Percentiles rank a stretch among this genome's conserved stretches.
These are phyloP conservation scores for Gyrodon lividus DNA, from an alignment of 768 basidiomycete genomes.

Conservation along the genomic window DNA sequence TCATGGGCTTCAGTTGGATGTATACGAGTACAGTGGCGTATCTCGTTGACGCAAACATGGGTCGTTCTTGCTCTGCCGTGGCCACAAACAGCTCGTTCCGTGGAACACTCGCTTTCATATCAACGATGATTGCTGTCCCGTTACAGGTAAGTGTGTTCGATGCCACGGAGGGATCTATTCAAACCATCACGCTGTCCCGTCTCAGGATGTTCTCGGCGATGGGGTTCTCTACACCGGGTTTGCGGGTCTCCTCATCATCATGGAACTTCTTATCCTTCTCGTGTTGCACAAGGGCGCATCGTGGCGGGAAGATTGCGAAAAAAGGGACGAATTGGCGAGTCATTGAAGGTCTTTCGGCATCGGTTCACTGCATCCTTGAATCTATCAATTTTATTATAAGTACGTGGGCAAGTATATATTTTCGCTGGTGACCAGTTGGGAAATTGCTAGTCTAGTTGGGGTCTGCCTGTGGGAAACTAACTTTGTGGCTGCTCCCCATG, in stretches of 20 bases:
- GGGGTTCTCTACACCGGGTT: conserved; percentile 78
- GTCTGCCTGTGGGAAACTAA: too few species aligned
- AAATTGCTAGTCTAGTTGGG: too few species aligned
- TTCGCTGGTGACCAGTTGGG: too few species aligned
- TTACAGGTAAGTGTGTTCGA: conserved; percentile 43
- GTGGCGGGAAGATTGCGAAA: conserved; percentile 56
- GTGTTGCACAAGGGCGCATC: conserved; percentile 55
- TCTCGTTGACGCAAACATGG: conserved; percentile 82
- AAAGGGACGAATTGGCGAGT: conserved; percentile 30
- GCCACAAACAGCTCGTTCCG: conserved; percentile 78
- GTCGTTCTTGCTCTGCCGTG: conserved; percentile 72
- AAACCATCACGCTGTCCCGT: not conserved
- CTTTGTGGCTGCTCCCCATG: too few species aligned
- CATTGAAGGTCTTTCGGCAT: not conserved
- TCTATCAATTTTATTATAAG: conserved; percentile 1
- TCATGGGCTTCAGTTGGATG: conserved; percentile 42
- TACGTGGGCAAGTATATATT: too few species aligned
- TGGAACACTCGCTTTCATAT: conserved; percentile 64
- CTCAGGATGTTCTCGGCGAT: conserved; percentile 68
- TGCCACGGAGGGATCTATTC: not conserved
- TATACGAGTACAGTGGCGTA: conserved; percentile 78
- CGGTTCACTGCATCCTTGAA: conserved; percentile 4
- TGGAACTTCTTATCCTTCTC: conserved; percentile 56
- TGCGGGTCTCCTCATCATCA: conserved; percentile 50
- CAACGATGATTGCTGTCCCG: conserved; percentile 71